Evolutionary conservation across 2,329 filamentous ascomycete genomes (phyloP), one percentile per base, ranked within the genome.

Genomic region (Fusarium clavum): DNA sequence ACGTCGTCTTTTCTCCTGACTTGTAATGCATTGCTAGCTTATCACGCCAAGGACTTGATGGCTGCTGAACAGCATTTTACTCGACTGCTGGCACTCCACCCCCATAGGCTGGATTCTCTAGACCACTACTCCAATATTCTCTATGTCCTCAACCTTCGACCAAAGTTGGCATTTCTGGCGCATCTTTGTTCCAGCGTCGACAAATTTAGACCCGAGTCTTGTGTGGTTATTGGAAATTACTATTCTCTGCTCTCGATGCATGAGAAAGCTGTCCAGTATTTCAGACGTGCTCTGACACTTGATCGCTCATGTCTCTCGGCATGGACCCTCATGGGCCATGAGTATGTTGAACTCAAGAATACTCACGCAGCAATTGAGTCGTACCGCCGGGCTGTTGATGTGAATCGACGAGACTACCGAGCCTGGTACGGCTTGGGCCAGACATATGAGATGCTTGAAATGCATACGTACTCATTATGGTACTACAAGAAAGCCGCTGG

Each of bases 311-410:
- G 96, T 78, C 86, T 98, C 18, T 97, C 94, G 1, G 96, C 96
- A 3, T 99, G 96, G 96, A 99, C 96, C 0, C 85, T 99, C 2
- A 98, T 99, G 95, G 96, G 96, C 2, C 96, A 99, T 79, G 96
- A 99, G 79, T 99, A 98, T 74, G 94, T 98, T 57, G 96, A 99
- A 80, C 90, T 99, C 81, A 99, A 98, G 77, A 99, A 99, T 78
- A 98, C 95, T 0, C 96, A 99, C 75, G 95, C 96, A 0, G 96
- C 96, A 11, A 98, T 99, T 67, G 96, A 99, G 79, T 97, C 94
- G 2, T 99, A 99, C 77, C 90, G 96, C 3, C 91, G 96, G 44
- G 96, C 96, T 2, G 95, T 99, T 2, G 96, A 99, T 75, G 93
- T 96, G 73, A 98, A 99, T 77, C 90, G 95, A 34, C 93, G 96